Evolutionary conservation across 2,329 filamentous ascomycete genomes (phyloP).

Genomic region (Thielaviopsis ethacetica): DNA sequence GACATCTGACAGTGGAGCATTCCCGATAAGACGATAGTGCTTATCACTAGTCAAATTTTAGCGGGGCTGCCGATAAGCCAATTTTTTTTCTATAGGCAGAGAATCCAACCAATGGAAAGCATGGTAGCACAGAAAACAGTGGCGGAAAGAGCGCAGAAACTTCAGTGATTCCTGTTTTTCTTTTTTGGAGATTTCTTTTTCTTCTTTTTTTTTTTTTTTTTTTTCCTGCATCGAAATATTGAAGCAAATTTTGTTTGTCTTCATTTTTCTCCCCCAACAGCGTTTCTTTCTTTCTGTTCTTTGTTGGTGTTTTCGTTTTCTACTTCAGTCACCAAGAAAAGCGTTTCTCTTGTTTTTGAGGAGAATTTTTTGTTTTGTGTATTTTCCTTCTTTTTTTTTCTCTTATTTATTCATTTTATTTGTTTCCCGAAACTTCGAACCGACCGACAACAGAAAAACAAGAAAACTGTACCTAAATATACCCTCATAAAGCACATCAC

Average conservation of each 20-base stretch:
- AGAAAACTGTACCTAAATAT: background rate
- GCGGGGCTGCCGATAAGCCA: background rate
- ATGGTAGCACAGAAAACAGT: background rate
- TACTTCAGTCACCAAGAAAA: background rate
- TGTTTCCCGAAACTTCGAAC: background rate
- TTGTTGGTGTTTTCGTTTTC: background rate
- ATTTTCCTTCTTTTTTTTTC: background rate
- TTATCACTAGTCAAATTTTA: background rate
- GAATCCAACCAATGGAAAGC: background rate
- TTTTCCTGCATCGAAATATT: background rate
- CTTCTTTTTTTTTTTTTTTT: background rate
- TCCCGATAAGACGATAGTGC: background rate
- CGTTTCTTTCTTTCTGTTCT: background rate
- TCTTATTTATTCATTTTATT: background rate
- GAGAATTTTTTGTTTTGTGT: background rate
- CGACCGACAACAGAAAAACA: background rate
- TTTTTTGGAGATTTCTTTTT: background rate
- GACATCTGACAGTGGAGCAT: background rate
- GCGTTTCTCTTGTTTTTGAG: too few species aligned
- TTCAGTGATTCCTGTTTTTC: background rate
- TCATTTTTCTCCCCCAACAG: background rate
- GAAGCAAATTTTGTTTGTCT: background rate
- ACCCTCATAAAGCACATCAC: background rate
- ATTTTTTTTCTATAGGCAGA: background rate
- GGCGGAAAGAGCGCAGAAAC: background rate